Evolutionary conservation across 345 rosid genomes (phyloP), one percentile per base, ranked within the genome.

Genomic region (Rhodamnia rubescens): DNA sequence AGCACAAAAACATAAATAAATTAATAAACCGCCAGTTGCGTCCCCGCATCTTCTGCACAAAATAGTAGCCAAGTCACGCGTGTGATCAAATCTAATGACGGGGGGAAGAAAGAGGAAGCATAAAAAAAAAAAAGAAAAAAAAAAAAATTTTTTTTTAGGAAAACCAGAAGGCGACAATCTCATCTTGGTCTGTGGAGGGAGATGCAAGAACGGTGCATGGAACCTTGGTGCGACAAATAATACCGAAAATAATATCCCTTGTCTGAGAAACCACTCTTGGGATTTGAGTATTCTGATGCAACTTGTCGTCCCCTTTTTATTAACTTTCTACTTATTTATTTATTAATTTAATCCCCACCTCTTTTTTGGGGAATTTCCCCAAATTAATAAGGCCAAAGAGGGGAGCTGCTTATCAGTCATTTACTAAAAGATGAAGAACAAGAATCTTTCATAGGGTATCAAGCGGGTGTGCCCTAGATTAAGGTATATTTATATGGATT

Each of bases 181-280:
- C 15, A n/a, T 21, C 56, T 51, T 44, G 24, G 50, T 49, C 22
- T 42, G 50, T 61, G 13, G 21, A 53, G 49, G 26, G 22, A 53
- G 51, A 58, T 58, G 69, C 36, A 50, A 59, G 53, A 59, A 42
- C 53, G 84, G 61, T 61, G 58, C 24, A 83, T 50, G 88, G 84
- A 74, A 51, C 44, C 82, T 36, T 21, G 80, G 80, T 18, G 80
- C 80, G 26, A 69, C 47, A 69, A 36, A 18, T 32, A 36, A 69
- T 32, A 69, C 78, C 81, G 57, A 83, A 85, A 80, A 32, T 26
- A 47, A 16, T 82, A 83, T 85, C 83, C 59, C 59, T 74, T 85
- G 87, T 84, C 82, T 87, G 32, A 74, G 83, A 86, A 86, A 84
- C 84, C 87, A 24, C 69, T 20, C 47, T 89, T 54, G 89, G 88